phyloP scores from a whole-genome alignment of 2,329 filamentous ascomycete genomes.

The Fusarium bactridioides region DNA sequence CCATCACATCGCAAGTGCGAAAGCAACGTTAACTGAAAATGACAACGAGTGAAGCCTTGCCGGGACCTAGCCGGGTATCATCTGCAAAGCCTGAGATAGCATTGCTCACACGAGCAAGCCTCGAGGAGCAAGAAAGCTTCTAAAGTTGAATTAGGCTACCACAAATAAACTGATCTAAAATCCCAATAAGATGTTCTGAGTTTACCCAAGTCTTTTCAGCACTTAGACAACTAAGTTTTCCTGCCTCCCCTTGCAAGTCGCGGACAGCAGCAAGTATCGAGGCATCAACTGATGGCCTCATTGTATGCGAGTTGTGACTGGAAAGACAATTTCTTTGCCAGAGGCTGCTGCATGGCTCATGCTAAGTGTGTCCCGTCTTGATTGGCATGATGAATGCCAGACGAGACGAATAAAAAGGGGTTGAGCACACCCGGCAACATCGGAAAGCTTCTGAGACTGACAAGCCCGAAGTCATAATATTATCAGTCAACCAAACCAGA shows the following conservation, averaged over 20 bases:
- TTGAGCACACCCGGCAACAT: background rate
- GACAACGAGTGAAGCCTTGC: background rate
- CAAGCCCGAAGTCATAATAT: background rate
- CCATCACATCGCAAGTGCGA: background rate
- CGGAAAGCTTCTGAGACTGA: background rate
- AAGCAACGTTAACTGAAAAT: background rate
- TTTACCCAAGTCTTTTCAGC: background rate
- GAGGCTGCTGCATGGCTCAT: background rate
- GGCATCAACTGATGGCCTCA: background rate
- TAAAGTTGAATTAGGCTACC: background rate
- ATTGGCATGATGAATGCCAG: conserved; percentile 24
- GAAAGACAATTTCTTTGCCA: background rate
- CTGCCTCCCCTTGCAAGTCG: background rate
- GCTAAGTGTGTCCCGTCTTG: conserved; percentile 18
- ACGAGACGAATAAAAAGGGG: conserved; percentile 3
- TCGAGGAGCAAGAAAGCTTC: background rate
- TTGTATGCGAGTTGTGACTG: background rate
- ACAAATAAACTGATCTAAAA: background rate
- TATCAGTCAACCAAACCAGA: background rate
- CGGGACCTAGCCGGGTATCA: background rate
- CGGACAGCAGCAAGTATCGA: background rate
- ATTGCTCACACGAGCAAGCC: background rate
- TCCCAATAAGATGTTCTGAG: background rate
- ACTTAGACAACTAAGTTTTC: background rate
- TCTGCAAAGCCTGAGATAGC: background rate